Conservation (phyloP, 352 stramenopile genomes). For the Phytopythium montanum region DNA sequence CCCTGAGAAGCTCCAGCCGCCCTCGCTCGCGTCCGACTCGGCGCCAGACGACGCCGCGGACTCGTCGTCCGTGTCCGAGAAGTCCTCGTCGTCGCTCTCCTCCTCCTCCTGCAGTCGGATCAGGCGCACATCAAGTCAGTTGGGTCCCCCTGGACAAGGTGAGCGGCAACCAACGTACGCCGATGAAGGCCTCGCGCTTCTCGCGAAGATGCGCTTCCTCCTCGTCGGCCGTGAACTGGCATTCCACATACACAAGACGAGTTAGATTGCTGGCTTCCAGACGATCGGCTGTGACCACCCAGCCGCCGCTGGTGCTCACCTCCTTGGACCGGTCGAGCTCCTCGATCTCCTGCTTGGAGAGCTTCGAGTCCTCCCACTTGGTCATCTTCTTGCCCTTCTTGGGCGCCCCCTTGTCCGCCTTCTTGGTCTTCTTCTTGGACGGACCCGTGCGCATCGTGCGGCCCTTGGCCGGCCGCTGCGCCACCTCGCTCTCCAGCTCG, state of each 20-base stretch:
- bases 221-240: slow-evolving; percentile 58
- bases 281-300: neutral
- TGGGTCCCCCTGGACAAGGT: neutral
- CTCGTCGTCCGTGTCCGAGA: slow-evolving; percentile 71
- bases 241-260: neutral
- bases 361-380: slow-evolving; percentile 83
- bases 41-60: slow-evolving; percentile 57
- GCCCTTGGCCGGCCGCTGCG: slow-evolving; percentile 31
- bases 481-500: slow-evolving; percentile 50
- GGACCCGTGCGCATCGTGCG: slow-evolving; percentile 68
- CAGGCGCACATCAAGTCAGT: neutral
- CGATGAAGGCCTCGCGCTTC: slow-evolving; percentile 81
- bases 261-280: slow-evolving; percentile 2
- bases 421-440: slow-evolving; percentile 60
- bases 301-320: slow-evolving; percentile 26
- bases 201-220: slow-evolving; percentile 67
- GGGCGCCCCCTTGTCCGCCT: slow-evolving; percentile 33
- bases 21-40: slow-evolving; percentile 60
- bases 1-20: slow-evolving; percentile 78
- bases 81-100: slow-evolving; percentile 59
- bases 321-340: slow-evolving; percentile 67
- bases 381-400: slow-evolving; percentile 84
- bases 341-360: slow-evolving; percentile 80
- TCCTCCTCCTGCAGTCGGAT: slow-evolving; percentile 44
- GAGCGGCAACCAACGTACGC: slow-evolving; percentile 30